Evolutionary conservation across 768 basidiomycete genomes (phyloP), one percentile per base, ranked within the genome.

Genomic region (Cystobasidium ongulense): DNA sequence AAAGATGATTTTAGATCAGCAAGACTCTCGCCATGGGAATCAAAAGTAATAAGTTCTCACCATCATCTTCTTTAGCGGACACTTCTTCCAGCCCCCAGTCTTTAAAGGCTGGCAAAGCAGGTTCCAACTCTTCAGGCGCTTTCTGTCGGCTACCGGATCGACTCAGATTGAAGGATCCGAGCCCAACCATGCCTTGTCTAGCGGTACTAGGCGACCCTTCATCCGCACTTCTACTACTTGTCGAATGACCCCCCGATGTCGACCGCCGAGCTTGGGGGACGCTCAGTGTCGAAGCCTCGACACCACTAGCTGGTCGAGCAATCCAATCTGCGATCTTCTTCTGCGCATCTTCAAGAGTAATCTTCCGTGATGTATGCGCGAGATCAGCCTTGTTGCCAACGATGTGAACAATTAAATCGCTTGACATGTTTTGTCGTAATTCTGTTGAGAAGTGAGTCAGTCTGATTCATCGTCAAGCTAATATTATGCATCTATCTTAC

Each of bases 61-160:
- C 92, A 36, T 82, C 79, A 79, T 90, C 89, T 78, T 93, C 91
- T 81, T 93, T 93, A 66, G 93, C 89, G 53, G 91, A 93, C 23
- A 95, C 91, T 80, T 95, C 91, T 76, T 90, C 91, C 21, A 94
- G 85, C 78, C 90, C 89, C 87, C 93, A 91, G 75, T 87, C 89
- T 79, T 89, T 89, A 89, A 84, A 4, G 90, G 89, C 88, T 89
- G 90, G 79, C 89, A 89, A 46, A 83, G 82, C 72, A 29, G 86
- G 86, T 38, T 86, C 84, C 41, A 73, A 75, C 31, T 75, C 68
- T 1, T 41, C 41, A 1, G 73, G 74, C 10, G 79, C 81, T 43
- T 73, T 75, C 1, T 80, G 80, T 29, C 36, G 4, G 39, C 35
- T 38, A 23, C 11, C 63, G 7, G 63, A 38, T 38, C 36, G 35